Percentiles rank a stretch among this genome's conserved stretches.
Evolutionary conservation across 805 yeast genomes (phyloP).

Genomic region (Teunomyces lycoperdinae): DNA sequence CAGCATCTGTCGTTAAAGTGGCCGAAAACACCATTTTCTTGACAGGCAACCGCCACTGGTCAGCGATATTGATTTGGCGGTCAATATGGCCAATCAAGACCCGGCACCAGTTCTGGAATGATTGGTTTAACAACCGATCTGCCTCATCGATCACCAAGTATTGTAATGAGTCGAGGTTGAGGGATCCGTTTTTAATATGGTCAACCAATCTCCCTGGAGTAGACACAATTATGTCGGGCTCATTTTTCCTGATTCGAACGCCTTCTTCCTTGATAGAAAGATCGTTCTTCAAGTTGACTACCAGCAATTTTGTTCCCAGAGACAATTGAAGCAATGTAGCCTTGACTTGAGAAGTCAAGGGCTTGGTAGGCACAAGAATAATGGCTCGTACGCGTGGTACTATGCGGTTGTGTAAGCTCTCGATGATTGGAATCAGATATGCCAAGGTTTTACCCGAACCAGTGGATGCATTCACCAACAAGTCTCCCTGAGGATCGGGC

Average conservation of each 20-base stretch:
- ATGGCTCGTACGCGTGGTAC: slow-evolving; percentile 77
- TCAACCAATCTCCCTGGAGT: slow-evolving; percentile 88
- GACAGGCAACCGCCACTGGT: slow-evolving; percentile 37
- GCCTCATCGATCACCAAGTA: slow-evolving; percentile 79
- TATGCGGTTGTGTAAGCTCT: slow-evolving; percentile 56
- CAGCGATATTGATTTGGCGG: slow-evolving; percentile 21
- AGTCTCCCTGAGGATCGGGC: slow-evolving; percentile 66
- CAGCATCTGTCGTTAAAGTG: slow-evolving; percentile 90
- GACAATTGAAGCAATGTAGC: slow-evolving; percentile 57
- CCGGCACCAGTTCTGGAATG: slow-evolving; percentile 90
- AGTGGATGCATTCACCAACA: slow-evolving; percentile 88
- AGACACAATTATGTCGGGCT: slow-evolving; percentile 66
- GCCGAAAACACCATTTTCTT: slow-evolving; percentile 83
- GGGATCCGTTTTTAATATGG: slow-evolving; percentile 46
- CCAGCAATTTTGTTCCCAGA: slow-evolving; percentile 64
- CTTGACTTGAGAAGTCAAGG: slow-evolving; percentile 79
- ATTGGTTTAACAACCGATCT: slow-evolving; percentile 77
- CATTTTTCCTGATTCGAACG: slow-evolving; percentile 38
- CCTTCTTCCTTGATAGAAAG: slow-evolving; percentile 61
- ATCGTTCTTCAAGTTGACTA: slow-evolving; percentile 58
- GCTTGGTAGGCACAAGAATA: slow-evolving; percentile 85
- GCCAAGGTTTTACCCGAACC: slow-evolving; percentile 97
- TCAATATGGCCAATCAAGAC: slow-evolving; percentile 43
- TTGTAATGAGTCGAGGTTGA: slow-evolving; percentile 51
- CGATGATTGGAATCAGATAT: slow-evolving; percentile 79